Evolutionary conservation across 2,329 filamentous ascomycete genomes (phyloP), one percentile per base, ranked within the genome.

Genomic region (Venturia carpophila): DNA sequence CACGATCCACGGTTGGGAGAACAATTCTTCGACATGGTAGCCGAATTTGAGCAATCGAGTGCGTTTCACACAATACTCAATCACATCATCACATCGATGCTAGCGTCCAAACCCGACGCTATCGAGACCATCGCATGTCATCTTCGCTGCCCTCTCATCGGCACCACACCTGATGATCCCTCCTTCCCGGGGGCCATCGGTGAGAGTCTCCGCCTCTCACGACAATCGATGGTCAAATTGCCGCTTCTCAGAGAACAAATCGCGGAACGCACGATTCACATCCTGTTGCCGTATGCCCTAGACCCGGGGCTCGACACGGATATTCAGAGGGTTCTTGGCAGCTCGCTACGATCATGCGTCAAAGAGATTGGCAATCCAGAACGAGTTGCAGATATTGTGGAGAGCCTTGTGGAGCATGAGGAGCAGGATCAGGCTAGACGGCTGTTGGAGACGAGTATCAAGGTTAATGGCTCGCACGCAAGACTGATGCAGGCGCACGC

Each of bases 1-100:
- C 86, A 87, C 73, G 84, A 83, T 67, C 76, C 86, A 1, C 78
- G 80, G 0, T 81, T 91, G 7, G 91, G 86, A 3, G 86, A 88
- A 71, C 78, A 83, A 27, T 96, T 97, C 76, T 97, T 94, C 75
- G 80, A 89, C 71, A 83, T 95, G 77, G 89, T 96, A 68, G 80
- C 85, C 2, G 79, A 81, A 6, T 97, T 96, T 74, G 79, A 81
- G 24, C 78, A 84, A 49, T 79, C 92, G 39, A 82, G 86, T 0
- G 87, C 87, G 65, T 81, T 88, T 64, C 74, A 78, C 13, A 87
- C 78, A 71, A 84, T 97, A 49, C 77, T 92, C 47, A 82, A 88
- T 68, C 90, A 95, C 74, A 87, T 96, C 60, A 76, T 94, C 52
- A 81, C 84, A 60, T 79, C 79, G 49, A 83, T 96, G 78, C 78